Conservation (phyloP, 2,329 filamentous ascomycete species). For the Diplodia sapinea region DNA sequence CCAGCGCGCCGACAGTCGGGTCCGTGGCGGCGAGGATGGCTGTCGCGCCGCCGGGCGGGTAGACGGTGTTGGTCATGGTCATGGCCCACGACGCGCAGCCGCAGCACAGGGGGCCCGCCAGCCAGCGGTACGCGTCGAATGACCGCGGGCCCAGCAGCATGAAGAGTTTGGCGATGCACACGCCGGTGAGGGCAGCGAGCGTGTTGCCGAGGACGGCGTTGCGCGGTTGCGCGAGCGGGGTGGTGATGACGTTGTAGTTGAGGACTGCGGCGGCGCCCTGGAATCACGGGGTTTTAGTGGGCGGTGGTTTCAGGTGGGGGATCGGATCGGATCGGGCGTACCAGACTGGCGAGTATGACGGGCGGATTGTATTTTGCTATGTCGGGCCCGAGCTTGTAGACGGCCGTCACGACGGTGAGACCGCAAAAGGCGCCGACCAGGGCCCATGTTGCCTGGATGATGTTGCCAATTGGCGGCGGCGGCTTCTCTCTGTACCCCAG, state of each 20-base stretch:
- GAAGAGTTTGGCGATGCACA: constrained; percentile 54
- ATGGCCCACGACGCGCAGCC: constrained; percentile 53
- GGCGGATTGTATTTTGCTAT: constrained; percentile 50
- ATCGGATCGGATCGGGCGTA: constrained; percentile 34
- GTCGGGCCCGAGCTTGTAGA: constrained; percentile 49
- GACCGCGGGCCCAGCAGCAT: constrained; percentile 35
- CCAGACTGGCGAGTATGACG: constrained; percentile 52
- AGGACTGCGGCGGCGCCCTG: constrained; percentile 56
- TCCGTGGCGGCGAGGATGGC: constrained; percentile 54
- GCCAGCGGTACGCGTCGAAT: constrained; percentile 52
- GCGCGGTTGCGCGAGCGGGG: constrained; percentile 56
- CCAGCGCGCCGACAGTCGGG: constrained; percentile 49
- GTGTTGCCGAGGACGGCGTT: constrained; percentile 55
- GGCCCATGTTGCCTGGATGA: constrained; percentile 51
- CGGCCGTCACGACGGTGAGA: constrained; percentile 50
- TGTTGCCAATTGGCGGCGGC: constrained; percentile 49
- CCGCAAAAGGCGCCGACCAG: constrained; percentile 53
- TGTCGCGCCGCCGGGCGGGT: constrained; percentile 58
- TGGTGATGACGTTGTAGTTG: constrained; percentile 55
- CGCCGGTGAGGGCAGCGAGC: constrained; percentile 53
- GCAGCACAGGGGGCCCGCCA: constrained; percentile 53
- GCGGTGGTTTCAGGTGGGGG: not conserved
- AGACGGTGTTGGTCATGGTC: constrained; percentile 55
- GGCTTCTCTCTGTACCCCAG: constrained; percentile 56
- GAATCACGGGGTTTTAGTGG: not conserved